Evolutionary conservation across 495 filamentous ascomycete species (phyloP), one percentile per base, ranked within the genome.

Genomic region (Neurospora sp.): DNA sequence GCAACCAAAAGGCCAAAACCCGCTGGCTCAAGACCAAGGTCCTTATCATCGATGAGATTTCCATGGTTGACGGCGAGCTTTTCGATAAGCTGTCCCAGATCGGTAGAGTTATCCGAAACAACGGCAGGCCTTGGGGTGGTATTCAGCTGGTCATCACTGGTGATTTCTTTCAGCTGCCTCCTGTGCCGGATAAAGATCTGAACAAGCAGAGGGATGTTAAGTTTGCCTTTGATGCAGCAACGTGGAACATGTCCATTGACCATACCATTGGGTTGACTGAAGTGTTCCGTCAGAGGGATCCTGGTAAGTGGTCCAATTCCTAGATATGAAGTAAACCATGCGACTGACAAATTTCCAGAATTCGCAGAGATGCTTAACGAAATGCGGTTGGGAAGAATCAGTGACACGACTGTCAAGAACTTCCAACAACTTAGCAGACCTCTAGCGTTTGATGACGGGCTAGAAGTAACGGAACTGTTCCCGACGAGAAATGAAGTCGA

Each of bases 311-410:
- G 20, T 16, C 42, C 42, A 48, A 35, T n/a, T 37, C n/a, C 27
- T 17, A 31, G 27, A 53, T 59, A 70, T 53, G 20, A 42, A 22
- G 42, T 31, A 45, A 40, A 38, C 37, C 53, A 14, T 37, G 12
- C 53, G 27, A 40, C 77, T 83, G 73, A 79, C 69, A 17, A 38
- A 2, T 9, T 9, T 45, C 6, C 61, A 89, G 91, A 91, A 65
- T 99, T 99, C 79, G 96, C 96, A 7, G 84, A 87, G 5, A 98
- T 99, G 93, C 85, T 99, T 40, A 98, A 99, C 76, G 94, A 99
- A 81, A 97, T 99, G 94, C 89, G 96, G 68, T 83, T 98, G 45
- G 96, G 96, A 14, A 91, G 86, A 42, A 88, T 98, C 31, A 90
- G 86, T 37, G 83, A 89, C 12, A 78, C 85, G 8, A 96, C 95